Evolutionary conservation across 768 basidiomycete genomes (phyloP).

Genomic region (Boletus vermiculosoides): DNA sequence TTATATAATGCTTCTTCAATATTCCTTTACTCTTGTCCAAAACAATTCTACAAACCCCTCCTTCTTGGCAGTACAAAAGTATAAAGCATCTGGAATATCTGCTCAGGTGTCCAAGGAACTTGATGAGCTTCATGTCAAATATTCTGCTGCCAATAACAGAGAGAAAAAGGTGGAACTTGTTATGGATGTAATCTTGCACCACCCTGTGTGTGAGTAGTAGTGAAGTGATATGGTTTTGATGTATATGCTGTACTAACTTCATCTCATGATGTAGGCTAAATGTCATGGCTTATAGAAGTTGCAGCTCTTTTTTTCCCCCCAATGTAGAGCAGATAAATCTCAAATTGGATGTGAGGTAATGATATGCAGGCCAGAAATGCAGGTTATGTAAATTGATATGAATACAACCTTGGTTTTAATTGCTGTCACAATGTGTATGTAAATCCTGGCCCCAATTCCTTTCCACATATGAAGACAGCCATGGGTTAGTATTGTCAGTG

Average conservation of each 20-base stretch:
- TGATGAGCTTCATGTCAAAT: not conserved
- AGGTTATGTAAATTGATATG: too few species aligned
- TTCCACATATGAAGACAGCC: too few species aligned
- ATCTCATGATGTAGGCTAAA: not conserved
- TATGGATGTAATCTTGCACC: too few species aligned
- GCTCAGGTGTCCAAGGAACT: not conserved
- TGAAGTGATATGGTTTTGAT: not conserved
- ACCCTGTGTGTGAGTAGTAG: not conserved
- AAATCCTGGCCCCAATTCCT: too few species aligned
- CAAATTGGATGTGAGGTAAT: too few species aligned
- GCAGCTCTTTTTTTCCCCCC: not conserved
- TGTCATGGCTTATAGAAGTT: not conserved
- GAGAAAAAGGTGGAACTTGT: too few species aligned
- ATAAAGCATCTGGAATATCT: not conserved
- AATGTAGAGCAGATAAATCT: too few species aligned
- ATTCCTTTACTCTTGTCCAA: not conserved
- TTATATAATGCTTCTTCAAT: not conserved
- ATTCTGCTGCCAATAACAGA: not conserved
- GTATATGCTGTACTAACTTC: not conserved
- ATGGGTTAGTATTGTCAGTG: too few species aligned
- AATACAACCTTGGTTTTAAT: too few species aligned
- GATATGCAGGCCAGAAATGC: too few species aligned
- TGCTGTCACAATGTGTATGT: too few species aligned
- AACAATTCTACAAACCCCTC: not conserved
- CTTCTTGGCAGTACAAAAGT: not conserved